phyloP scores from a whole-genome alignment of 2,329 filamentous ascomycete genomes.

The Colletotrichum camelliae region DNA sequence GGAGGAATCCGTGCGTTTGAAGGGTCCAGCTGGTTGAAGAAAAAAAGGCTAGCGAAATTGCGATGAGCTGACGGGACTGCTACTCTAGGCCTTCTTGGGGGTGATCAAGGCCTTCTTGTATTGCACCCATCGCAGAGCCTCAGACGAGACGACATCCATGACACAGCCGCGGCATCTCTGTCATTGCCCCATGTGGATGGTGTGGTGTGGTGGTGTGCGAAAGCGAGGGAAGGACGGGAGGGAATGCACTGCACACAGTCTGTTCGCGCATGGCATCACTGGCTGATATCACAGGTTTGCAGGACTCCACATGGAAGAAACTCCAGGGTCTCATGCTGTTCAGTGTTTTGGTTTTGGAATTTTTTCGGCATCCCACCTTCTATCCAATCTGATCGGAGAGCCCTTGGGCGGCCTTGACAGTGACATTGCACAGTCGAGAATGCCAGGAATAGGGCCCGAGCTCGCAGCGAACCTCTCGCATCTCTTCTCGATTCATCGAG shows the following conservation, averaged over 20 bases:
- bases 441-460: not conserved
- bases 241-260: not conserved
- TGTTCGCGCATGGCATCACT: not conserved
- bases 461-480: not conserved
- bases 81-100: not conserved
- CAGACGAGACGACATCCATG: not conserved
- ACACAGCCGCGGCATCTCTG: constrained; percentile 7
- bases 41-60: not conserved
- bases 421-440: not conserved
- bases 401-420: not conserved
- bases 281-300: not conserved
- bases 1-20: not conserved
- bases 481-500: not conserved
- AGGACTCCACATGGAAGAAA: not conserved
- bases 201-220: not conserved
- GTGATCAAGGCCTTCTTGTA: constrained; percentile 15
- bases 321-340: not conserved
- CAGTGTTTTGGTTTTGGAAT: not conserved
- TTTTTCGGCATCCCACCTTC: not conserved
- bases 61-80: not conserved
- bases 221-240: not conserved
- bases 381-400: not conserved
- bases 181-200: not conserved
- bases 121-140: not conserved
- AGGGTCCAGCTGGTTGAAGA: not conserved